Evolutionary conservation across 495 filamentous ascomycete genomes (phyloP).

Genomic region (Penicillium turbatum): DNA sequence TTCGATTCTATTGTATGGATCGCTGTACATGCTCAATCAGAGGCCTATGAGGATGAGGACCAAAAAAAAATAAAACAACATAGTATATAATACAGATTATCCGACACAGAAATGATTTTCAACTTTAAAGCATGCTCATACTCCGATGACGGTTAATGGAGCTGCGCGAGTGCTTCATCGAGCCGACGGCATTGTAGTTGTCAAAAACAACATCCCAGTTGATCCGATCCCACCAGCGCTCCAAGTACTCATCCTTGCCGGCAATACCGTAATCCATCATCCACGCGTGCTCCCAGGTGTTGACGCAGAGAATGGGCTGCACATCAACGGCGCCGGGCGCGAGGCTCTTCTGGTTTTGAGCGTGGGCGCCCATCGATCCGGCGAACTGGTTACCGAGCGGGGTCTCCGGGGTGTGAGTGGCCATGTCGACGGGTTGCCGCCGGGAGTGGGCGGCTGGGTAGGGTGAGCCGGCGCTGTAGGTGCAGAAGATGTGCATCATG

Average conservation of each 20-base stretch:
- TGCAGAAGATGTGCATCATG: slow-evolving; percentile 71
- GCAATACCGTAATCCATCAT: slow-evolving; percentile 76
- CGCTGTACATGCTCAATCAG: slow-evolving; percentile 18
- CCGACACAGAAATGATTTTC: slow-evolving; percentile 16
- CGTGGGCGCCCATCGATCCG: slow-evolving; percentile 48
- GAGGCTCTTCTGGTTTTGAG: slow-evolving; percentile 40
- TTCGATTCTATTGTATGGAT: slow-evolving; percentile 17
- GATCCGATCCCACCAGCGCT: slow-evolving; percentile 80
- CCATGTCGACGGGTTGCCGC: slow-evolving; percentile 74
- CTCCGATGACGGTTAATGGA: slow-evolving; percentile 23
- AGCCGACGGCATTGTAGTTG: slow-evolving; percentile 39
- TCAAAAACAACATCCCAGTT: slow-evolving; percentile 73
- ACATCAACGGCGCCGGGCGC: slow-evolving; percentile 68
- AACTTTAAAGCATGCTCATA: slow-evolving; percentile 30
- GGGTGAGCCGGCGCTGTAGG: slow-evolving; percentile 88
- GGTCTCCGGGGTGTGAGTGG: slow-evolving; percentile 51
- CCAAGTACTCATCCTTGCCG: slow-evolving; percentile 72
- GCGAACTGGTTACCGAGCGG: slow-evolving; percentile 42
- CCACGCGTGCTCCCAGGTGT: slow-evolving; percentile 96
- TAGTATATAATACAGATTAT: slow-evolving; percentile 35
- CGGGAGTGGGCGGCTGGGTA: slow-evolving; percentile 81
- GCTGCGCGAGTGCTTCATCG: slow-evolving; percentile 19
- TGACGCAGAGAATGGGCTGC: slow-evolving; percentile 78
- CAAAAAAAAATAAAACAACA: slow-evolving; percentile 19
- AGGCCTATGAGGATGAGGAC: slow-evolving; percentile 5